phyloP scores from a whole-genome alignment of 768 basidiomycete species.

The Termitomyces sp. region DNA sequence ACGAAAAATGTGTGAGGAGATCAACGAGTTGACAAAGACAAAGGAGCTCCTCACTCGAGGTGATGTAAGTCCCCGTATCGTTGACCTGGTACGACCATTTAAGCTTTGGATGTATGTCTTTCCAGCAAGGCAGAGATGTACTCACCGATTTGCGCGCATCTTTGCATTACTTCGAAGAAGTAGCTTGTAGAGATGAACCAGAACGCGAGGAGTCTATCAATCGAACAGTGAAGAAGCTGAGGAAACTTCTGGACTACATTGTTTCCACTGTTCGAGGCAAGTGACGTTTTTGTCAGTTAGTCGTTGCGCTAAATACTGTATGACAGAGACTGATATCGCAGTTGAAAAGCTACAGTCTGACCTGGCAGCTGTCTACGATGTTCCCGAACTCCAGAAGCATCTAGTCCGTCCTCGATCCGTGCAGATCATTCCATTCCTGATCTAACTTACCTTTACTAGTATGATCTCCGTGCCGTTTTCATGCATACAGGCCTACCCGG shows the following conservation, averaged over 20 bases:
- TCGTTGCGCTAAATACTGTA: not conserved
- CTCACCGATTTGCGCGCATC: slow-evolving; percentile 59
- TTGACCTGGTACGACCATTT: not conserved
- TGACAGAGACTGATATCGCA: slow-evolving; percentile 51
- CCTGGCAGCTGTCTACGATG: slow-evolving; percentile 50
- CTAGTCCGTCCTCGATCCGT: slow-evolving; percentile 38
- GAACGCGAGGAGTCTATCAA: slow-evolving; percentile 45
- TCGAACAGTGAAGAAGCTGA: slow-evolving; percentile 48
- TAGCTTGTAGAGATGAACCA: slow-evolving; percentile 51
- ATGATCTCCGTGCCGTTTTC: slow-evolving; percentile 77
- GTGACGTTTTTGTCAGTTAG: not conserved
- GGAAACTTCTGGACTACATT: slow-evolving; percentile 48
- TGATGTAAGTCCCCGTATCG: slow-evolving; percentile 45
- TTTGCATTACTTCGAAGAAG: slow-evolving; percentile 69
- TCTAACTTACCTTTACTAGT: slow-evolving; percentile 38
- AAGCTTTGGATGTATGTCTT: slow-evolving; percentile 1
- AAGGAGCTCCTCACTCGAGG: slow-evolving; percentile 48
- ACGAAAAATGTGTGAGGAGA: slow-evolving; percentile 43
- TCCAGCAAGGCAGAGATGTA: slow-evolving; percentile 56
- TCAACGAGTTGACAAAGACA: slow-evolving; percentile 43
- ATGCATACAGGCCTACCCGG: slow-evolving; percentile 79
- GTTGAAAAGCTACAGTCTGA: slow-evolving; percentile 45
- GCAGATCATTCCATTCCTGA: not conserved
- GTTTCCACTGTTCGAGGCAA: slow-evolving; percentile 56
- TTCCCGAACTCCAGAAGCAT: slow-evolving; percentile 62